A percentile compares a stretch with the other conserved stretches of the same genome.
Evolutionary conservation across 1,139 yeast genomes (phyloP).

Genomic region (Kodamaea ohmeri): DNA sequence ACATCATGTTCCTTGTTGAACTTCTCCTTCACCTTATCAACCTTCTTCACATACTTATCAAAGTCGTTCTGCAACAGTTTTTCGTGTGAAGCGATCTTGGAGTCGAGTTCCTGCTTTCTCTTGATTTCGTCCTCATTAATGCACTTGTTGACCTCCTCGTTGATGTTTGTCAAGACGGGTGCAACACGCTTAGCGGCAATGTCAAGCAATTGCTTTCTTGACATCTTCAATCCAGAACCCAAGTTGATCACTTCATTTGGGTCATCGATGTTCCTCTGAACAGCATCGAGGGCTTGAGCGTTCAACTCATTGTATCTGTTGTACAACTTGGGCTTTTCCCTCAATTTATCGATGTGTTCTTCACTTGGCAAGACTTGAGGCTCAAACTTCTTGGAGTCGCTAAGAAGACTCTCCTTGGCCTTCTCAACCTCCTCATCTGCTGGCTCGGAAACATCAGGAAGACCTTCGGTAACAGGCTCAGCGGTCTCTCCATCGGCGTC

Average conservation of each 20-base stretch:
- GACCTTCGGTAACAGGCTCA: constrained; percentile 8
- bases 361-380: constrained; percentile 37
- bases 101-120: constrained; percentile 38
- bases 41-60: constrained; percentile 37
- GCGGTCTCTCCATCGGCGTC: constrained; percentile 13
- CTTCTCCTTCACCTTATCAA: constrained; percentile 41
- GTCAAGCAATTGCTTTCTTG: constrained; percentile 54
- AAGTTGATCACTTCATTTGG: constrained; percentile 50
- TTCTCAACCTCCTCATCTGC: constrained; percentile 12
- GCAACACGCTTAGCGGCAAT: constrained; percentile 57
- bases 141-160: constrained; percentile 49
- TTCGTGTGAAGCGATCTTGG: constrained; percentile 43
- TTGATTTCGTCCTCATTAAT: constrained; percentile 47
- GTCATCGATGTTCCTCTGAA: constrained; percentile 46
- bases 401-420: constrained; percentile 12
- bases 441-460: constrained; percentile 8
- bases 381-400: constrained; percentile 29
- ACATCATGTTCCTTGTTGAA: constrained; percentile 40
- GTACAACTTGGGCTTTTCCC: constrained; percentile 49
- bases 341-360: constrained; percentile 41
- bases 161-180: constrained; percentile 51
- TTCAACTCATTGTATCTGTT: constrained; percentile 49
- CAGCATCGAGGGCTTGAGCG: constrained; percentile 46
- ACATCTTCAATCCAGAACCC: constrained; percentile 55
- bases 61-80: constrained; percentile 42